Evolutionary conservation across 345 rosid species (phyloP).

Genomic region (Salix suchowensis): DNA sequence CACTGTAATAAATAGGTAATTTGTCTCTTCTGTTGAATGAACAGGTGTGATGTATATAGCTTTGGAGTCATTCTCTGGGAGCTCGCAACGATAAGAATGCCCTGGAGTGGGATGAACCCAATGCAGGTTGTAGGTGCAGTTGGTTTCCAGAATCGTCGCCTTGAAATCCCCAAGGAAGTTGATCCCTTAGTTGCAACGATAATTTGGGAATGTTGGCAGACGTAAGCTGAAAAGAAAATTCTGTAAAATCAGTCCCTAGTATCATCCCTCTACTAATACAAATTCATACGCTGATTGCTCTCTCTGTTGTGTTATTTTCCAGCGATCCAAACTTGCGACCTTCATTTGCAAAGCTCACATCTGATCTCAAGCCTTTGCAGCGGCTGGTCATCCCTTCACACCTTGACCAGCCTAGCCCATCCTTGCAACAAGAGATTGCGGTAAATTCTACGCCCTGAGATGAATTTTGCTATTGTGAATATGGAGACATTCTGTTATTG

Average conservation of each 20-base stretch:
- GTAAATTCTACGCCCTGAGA: constrained; percentile 64
- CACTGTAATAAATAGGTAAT: not conserved
- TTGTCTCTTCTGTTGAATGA: constrained; percentile 12
- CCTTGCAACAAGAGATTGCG: constrained; percentile 43
- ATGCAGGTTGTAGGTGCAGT: constrained; percentile 99
- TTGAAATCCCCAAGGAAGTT: constrained; percentile 87
- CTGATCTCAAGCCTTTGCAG: constrained; percentile 76
- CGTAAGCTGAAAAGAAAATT: constrained; percentile 42
- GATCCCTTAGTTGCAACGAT: constrained; percentile 87
- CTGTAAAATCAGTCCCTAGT: not conserved
- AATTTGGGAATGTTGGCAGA: constrained; percentile 94
- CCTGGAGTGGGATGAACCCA: constrained; percentile 99
- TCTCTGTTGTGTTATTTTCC: constrained; percentile 11
- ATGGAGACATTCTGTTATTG: constrained; percentile 17
- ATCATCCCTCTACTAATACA: not conserved
- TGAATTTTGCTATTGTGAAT: constrained; percentile 36
- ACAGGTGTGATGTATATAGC: constrained; percentile 96
- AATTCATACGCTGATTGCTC: not conserved
- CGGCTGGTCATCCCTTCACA: constrained; percentile 59
- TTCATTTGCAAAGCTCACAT: constrained; percentile 71
- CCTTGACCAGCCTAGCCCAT: constrained; percentile 46
- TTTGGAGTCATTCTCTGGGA: constrained; percentile 98
- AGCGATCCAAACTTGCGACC: constrained; percentile 93
- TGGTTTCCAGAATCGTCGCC: constrained; percentile 96
- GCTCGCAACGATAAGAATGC: constrained; percentile 85